Evolutionary conservation across 2,329 filamentous ascomycete species (phyloP).

Genomic region (Tympanopsis confertula): DNA sequence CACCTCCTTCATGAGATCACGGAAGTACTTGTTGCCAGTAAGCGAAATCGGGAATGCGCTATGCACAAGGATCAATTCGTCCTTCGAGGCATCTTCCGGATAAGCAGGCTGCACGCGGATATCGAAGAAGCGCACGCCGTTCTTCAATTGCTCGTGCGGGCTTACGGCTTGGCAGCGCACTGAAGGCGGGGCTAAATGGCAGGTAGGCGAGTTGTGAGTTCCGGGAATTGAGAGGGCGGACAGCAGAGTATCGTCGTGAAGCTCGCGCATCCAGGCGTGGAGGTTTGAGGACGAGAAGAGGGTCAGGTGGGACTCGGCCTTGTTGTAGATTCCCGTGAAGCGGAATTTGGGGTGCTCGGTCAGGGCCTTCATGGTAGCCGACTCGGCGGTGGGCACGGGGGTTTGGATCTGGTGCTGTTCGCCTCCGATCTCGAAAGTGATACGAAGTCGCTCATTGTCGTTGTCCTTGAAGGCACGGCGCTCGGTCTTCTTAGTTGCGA

Average conservation of each 20-base stretch:
- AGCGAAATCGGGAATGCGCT: conserved; percentile 60
- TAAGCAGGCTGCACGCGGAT: conserved; percentile 40
- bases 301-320: neutral
- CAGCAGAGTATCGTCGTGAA: conserved; percentile 43
- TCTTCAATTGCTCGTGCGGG: conserved; percentile 50
- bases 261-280: conserved; percentile 45
- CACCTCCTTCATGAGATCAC: conserved; percentile 44
- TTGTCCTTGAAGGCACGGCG: neutral
- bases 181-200: conserved; percentile 29
- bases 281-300: neutral
- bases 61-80: conserved; percentile 56
- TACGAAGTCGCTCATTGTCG: neutral
- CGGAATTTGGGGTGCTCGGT: neutral
- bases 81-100: conserved; percentile 32
- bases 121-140: conserved; percentile 65
- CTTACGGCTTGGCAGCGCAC: conserved; percentile 62
- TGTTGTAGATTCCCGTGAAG: neutral
- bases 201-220: conserved; percentile 50
- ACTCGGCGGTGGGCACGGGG: neutral
- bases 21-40: conserved; percentile 47
- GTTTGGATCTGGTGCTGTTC: neutral
- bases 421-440: neutral
- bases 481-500: neutral
- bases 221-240: conserved; percentile 59
- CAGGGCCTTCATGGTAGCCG: neutral